Evolutionary conservation across 495 filamentous ascomycete genomes (phyloP).

Genomic region (Astrothelium subdiscretum): DNA sequence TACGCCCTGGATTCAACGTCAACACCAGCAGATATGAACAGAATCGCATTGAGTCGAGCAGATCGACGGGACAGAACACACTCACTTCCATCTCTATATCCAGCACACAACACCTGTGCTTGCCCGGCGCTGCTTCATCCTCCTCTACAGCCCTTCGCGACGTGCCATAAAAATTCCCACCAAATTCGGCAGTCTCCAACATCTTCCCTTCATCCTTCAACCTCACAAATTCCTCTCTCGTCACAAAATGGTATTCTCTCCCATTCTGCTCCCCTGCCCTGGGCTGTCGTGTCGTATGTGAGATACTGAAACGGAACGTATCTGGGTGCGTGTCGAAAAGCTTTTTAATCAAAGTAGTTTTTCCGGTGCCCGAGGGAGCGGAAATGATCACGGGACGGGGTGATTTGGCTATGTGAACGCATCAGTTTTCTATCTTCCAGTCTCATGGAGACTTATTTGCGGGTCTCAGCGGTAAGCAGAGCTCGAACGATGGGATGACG

Average conservation of each 20-base stretch:
- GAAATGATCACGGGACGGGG: slow-evolving; percentile 69
- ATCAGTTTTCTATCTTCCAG: background rate
- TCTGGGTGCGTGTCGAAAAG: slow-evolving; percentile 59
- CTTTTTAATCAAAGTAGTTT: slow-evolving; percentile 71
- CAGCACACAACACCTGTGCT: slow-evolving; percentile 55
- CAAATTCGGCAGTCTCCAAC: slow-evolving; percentile 80
- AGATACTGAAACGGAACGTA: slow-evolving; percentile 72
- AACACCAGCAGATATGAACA: too few species aligned
- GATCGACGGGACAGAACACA: background rate
- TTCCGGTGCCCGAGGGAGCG: slow-evolving; percentile 76
- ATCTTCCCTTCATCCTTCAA: slow-evolving; percentile 62
- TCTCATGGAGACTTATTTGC: background rate
- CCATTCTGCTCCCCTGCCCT: slow-evolving; percentile 66
- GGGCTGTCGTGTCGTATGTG: slow-evolving; percentile 74
- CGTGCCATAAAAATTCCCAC: slow-evolving; percentile 84
- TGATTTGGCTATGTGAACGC: slow-evolving; percentile 4
- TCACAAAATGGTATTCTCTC: slow-evolving; percentile 71
- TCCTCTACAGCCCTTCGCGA: slow-evolving; percentile 56
- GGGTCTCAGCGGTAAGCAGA: background rate
- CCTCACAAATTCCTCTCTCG: slow-evolving; percentile 54
- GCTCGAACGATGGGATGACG: background rate
- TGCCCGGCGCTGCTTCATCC: slow-evolving; percentile 45
- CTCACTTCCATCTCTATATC: slow-evolving; percentile 90
- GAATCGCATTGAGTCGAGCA: background rate
- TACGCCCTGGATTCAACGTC: slow-evolving; percentile 70